These are phyloP conservation scores for Dichomitus squalens DNA, from an alignment of 1,284 basidiomycete species.

Conservation along the genomic window DNA sequence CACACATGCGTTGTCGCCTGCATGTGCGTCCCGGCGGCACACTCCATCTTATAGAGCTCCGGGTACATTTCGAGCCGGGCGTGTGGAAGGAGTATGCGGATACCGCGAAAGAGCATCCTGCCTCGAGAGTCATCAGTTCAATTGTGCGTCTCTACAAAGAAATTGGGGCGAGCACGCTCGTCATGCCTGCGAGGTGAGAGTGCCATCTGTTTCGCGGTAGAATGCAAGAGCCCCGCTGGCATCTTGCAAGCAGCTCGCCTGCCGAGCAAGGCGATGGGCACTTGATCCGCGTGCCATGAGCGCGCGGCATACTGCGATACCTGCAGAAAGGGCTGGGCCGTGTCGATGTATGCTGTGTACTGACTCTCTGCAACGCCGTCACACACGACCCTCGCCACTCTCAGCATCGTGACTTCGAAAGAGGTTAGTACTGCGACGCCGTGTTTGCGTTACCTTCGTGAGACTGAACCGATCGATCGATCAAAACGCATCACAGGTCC, in stretches of 20 bases:
- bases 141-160: constrained; percentile 42
- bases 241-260: no score
- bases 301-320: no score
- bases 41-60: constrained; percentile 44
- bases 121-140: constrained; percentile 39
- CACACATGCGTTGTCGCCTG: no score
- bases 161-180: constrained; percentile 43
- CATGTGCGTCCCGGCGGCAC: no score
- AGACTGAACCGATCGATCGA: background rate
- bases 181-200: constrained; percentile 54
- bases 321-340: no score
- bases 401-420: constrained; percentile 44
- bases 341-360: no score
- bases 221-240: no score
- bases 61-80: constrained; percentile 47
- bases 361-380: background rate
- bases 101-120: constrained; percentile 45
- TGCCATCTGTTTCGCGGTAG: background rate
- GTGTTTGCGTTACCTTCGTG: no score
- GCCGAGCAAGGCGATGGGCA: background rate
- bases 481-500: constrained; percentile 33
- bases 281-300: no score
- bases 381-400: background rate
- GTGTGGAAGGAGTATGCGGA: constrained; percentile 46
- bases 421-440: constrained; percentile 34